phyloP scores from a whole-genome alignment of 2,329 filamentous ascomycete species.

The Microcyclospora pomicola region DNA sequence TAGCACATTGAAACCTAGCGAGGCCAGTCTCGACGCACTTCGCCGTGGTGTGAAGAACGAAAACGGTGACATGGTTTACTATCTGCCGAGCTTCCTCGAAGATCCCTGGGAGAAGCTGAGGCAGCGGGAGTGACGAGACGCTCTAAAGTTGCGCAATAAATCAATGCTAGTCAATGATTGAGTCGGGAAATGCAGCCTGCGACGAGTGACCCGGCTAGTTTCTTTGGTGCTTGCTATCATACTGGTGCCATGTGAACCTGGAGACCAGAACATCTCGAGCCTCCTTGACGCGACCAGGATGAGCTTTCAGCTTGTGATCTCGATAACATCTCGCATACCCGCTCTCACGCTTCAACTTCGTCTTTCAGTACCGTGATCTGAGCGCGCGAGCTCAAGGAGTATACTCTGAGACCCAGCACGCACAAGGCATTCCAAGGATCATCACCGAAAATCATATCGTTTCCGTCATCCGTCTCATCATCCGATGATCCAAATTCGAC shows the following conservation, averaged over 20 bases:
- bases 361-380: constrained; percentile 39
- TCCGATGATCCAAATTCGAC: constrained; percentile 5
- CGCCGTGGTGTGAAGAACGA: constrained; percentile 29
- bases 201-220: too few relatives aligned
- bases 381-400: constrained; percentile 37
- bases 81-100: constrained; percentile 53
- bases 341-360: constrained; percentile 17
- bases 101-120: constrained; percentile 54
- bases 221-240: too few relatives aligned
- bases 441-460: constrained; percentile 25
- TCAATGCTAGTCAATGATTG: too few relatives aligned
- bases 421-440: constrained; percentile 49
- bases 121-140: constrained; percentile 1
- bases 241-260: too few relatives aligned
- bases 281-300: too few relatives aligned
- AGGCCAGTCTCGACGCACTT: constrained; percentile 23
- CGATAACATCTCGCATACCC: too few relatives aligned
- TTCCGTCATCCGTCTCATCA: background rate
- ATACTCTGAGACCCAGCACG: constrained; percentile 45
- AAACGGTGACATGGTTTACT: constrained; percentile 53
- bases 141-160: too few relatives aligned
- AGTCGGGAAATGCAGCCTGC: too few relatives aligned
- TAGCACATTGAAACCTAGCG: too few relatives aligned
- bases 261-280: too few relatives aligned
- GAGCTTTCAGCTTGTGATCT: too few relatives aligned